Base-by-base conservation (phyloP, 2,329 filamentous ascomycete genomes). In the Helotiales sp. region DNA sequence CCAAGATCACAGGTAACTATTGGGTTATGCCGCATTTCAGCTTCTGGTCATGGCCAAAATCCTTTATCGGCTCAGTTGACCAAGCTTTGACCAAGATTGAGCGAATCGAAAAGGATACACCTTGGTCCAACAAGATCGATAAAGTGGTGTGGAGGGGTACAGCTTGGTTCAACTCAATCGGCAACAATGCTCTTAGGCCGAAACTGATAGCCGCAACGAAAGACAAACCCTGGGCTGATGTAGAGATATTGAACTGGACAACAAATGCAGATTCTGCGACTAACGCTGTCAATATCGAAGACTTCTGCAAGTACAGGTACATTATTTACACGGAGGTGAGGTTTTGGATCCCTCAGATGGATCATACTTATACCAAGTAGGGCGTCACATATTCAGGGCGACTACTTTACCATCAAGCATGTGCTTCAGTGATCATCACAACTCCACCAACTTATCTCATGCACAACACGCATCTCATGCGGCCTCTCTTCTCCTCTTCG, bases 21-120 rank as follows among this genome's bases (percentile, higher is more conserved):
- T 83, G 81, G 70, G 68, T 80, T 4, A 79, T 83, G 72, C 81
- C 81, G 56, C 82, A 80, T 72, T 86, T 81, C 74, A 75, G 74
- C 66, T 81, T 78, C 72, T 84, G 77, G 77, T 75, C 77, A 5
- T 83, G 81, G 81, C 72, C 77, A 22, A 73, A 80, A 46, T 77
- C 76, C 53, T 79, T 79, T 72, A 80, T 78, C 67, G 74, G 74
- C 5, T 77, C 77, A 6, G 66, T 81, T 13, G 61, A 71, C 10
- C 70, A 74, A 49, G 79, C 77, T 0, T 66, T 76, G 0, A 31
- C 44, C 0, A 72, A 72, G 51, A 78, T 80, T 54, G 33, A 69
- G 3, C 17, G 13, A 0, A 63, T 81, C 46, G 79, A 81, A 57
- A 46, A 58, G 1, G 30, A 38, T 2, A 30, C 65, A 4, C 52